Evolutionary conservation across 2,329 filamentous ascomycete species (phyloP), one percentile per base, ranked within the genome.

Genomic region (Colletotrichum eremochloae): DNA sequence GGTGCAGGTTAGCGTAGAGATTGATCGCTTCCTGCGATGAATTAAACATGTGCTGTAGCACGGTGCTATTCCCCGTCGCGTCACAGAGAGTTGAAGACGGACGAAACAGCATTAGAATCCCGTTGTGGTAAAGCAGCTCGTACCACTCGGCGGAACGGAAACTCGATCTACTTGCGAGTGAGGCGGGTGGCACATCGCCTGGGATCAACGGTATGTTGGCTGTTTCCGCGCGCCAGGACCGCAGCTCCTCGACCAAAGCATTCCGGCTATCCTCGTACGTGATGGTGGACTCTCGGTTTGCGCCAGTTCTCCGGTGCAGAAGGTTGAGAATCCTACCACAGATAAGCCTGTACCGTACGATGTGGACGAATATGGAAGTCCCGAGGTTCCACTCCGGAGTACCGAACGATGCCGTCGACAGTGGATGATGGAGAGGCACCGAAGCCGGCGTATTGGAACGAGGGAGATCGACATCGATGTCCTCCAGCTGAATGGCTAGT

Each of bases 1-100:
- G 81, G 61, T 86, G 84, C 0, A 87, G 75, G 24, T 79, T 81
- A 0, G 84, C 80, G 63, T 87, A 87, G 0, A 84, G 76, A 1
- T 76, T 79, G 55, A 87, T 84, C 0, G 82, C 77, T 24, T 83
- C 77, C 33, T 80, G 78, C 1, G 84, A 79, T 0, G 83, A 81
- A 20, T 78, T 77, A 57, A 83, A 85, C 18, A 85, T 80, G 31
- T 80, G 79, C 46, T 83, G 82, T 0, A 84, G 73, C 0, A 77
- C 73, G 6, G 73, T 61, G 48, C 76, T 75, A 50, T 79, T 78
- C 36, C 75, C 44, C 8, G 75, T 71, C 5, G 78, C 76, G 20
- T 79, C 74, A 52, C 77, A 68, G 12, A 82, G 57, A 24, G 77
- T 80, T 2, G 81, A 82, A 5, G 81, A 84, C 0, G 84, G 84